Evolutionary conservation across 1,284 basidiomycete species (phyloP), one percentile per base, ranked within the genome.

Genomic region (Cryptococcus sp.): DNA sequence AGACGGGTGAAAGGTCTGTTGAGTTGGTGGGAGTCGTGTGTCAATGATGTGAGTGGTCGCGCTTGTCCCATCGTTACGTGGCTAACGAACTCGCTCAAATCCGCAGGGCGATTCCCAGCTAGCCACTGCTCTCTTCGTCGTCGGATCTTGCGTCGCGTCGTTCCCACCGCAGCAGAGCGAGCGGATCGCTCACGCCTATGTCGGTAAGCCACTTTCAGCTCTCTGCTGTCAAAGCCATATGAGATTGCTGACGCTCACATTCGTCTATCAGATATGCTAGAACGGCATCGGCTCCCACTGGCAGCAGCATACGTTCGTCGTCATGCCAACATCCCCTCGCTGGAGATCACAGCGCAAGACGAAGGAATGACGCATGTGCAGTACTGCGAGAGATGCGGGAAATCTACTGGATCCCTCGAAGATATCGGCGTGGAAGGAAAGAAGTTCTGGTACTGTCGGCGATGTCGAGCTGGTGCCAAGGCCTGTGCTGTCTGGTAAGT

Each of bases 401-500:
- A 71, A 48, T 65, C 71, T 16, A 76, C 75, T 0, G 74, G 74
- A 2, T 64, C 66, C 15, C 57, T 76, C 40, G 75, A 77, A 35
- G 73, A 75, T 61, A 67, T 67, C 25, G 61, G 65, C n/a, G 58
- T 60, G 1, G 66, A 71, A 40, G 66, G 59, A 16, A 71, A 68
- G 60, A 59, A 53, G 27, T 74, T 76, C 48, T 77, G 75, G 74
- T 76, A 67, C 66, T 77, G 75, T 59, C 69, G 62, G 42, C 47
- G 54, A 47, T 77, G 75, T 55, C 63, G 59, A 38, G 50, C 64
- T 8, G 63, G 56, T 4, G 73, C 75, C 5, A 71, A 68, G 61
- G 50, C 45, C 7, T 77, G 75, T 53, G 61, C 65, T 0, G 56
- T 76, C 0, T 77, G 75, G 73, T 74, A 49, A 55, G 73, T 67